Evolutionary conservation across 1,284 basidiomycete genomes (phyloP), one percentile per base, ranked within the genome.

Genomic region (Cystobasidium slooffiae): DNA sequence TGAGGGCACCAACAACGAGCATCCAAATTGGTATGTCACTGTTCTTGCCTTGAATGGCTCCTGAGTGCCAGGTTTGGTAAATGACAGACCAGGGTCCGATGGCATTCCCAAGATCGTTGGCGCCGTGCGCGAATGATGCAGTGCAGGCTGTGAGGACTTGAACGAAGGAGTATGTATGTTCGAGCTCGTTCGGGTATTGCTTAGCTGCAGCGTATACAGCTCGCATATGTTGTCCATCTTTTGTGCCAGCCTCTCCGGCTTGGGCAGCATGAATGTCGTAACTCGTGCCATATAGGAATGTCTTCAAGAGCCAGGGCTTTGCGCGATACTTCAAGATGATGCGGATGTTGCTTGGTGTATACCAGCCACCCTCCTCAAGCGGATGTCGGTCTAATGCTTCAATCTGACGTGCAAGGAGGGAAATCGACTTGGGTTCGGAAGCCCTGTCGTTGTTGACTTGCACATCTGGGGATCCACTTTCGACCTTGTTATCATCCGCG

Each of bases 91-190:
- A 84, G n/a, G 84, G 84, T 41, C 82, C 84, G 73, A 84, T 82
- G 12, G 84, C 82, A 78, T 85, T 85, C 20, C 78, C 75, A 14
- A 82, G 76, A 53, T 81, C 80, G 75, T 80, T 79, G 55, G 78
- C 76, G 47, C 84, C 84, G 79, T 85, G 84, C 18, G 84, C 84
- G 76, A 86, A 86, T 16, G 84, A 85, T 65, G 84, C 84, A 72
- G 83, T 84, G 77, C 84, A 85, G n/a, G 84, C 84, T 16, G 85
- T 85, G 69, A 86, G 74, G 68, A 85, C 84, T 76, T 86, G 85
- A 58, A 86, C 80, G 81, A 85, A 86, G 22, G 84, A 84, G 82
- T 81, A 86, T 43, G 83, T 75, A 78, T 85, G 84, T 78, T 86
- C 85, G 65, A 83, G 83, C 78, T 84, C 83, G 79, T 85, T 85